These are phyloP conservation scores for Alternaria sp. DNA, from an alignment of 2,329 filamentous ascomycete species.

Conservation along the genomic window DNA sequence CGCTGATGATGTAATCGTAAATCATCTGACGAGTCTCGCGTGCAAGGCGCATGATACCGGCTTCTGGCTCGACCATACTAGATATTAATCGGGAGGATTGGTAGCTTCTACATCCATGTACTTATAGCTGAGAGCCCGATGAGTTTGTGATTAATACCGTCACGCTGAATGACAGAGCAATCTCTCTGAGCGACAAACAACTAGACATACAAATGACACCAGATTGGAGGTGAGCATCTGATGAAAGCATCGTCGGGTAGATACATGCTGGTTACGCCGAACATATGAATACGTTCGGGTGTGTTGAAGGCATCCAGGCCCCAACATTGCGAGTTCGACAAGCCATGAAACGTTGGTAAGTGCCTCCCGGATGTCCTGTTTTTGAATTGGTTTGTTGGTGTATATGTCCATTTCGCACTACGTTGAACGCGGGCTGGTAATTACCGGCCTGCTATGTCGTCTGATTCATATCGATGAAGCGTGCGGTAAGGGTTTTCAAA, in stretches of 20 bases:
- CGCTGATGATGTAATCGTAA: not conserved
- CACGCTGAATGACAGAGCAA: not conserved
- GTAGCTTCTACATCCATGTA: not conserved
- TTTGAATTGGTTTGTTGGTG: not conserved
- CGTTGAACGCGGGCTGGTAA: not conserved
- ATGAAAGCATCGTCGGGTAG: not conserved
- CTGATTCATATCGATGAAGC: not conserved
- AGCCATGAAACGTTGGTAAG: not conserved
- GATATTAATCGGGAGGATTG: not conserved
- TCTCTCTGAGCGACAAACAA: not conserved
- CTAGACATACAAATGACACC: not conserved
- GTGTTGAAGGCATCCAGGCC: not conserved
- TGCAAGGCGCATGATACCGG: not conserved
- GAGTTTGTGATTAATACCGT: not conserved
- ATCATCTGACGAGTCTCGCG: not conserved
- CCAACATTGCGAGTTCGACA: no score
- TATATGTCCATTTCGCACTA: not conserved
- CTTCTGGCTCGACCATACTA: not conserved
- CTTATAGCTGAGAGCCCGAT: not conserved
- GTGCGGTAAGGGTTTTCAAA: not conserved
- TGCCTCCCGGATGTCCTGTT: not conserved
- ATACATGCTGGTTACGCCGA: not conserved
- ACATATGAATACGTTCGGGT: not conserved
- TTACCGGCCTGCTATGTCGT: not conserved
- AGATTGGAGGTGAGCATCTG: not conserved